These are phyloP conservation scores for Phlebiopsis gigantea DNA, from an alignment of 768 basidiomycete species.

Conservation along the genomic window DNA sequence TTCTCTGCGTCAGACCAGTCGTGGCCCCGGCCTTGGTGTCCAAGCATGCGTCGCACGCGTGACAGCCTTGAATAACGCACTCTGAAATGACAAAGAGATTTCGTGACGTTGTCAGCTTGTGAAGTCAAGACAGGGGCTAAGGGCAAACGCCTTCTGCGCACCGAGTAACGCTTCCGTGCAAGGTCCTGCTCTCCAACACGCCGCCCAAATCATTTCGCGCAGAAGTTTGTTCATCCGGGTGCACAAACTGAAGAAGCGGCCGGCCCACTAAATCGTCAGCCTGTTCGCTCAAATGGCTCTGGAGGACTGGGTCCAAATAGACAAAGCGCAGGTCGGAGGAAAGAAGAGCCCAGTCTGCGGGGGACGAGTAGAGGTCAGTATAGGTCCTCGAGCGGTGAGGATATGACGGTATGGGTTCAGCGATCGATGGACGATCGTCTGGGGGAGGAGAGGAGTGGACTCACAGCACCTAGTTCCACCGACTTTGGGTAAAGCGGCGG, in stretches of 20 bases:
- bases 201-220: slow-evolving; percentile 70
- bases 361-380: slow-evolving; percentile 12
- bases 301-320: slow-evolving; percentile 79
- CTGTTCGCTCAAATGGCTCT: slow-evolving; percentile 65
- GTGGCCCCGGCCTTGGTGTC: slow-evolving; percentile 49
- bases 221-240: slow-evolving; percentile 77
- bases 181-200: slow-evolving; percentile 66
- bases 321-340: slow-evolving; percentile 73
- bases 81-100: slow-evolving; percentile 34
- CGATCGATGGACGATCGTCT: slow-evolving; percentile 35
- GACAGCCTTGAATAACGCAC: slow-evolving; percentile 78
- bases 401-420: slow-evolving; percentile 23
- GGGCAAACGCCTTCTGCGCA: slow-evolving; percentile 22
- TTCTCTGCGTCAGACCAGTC: slow-evolving; percentile 65
- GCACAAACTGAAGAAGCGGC: slow-evolving; percentile 71
- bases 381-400: slow-evolving; percentile 26
- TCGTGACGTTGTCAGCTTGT: slow-evolving; percentile 10
- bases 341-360: slow-evolving; percentile 75
- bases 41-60: slow-evolving; percentile 66
- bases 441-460: slow-evolving; percentile 30
- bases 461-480: slow-evolving; percentile 76
- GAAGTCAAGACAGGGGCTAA: slow-evolving; percentile 13
- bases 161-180: slow-evolving; percentile 85
- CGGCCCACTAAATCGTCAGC: slow-evolving; percentile 64
- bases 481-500: slow-evolving; percentile 44